Percentiles rank a stretch among this genome's conserved stretches.
Conservation (phyloP, 495 filamentous ascomycete species). For the Pyronema domesticum region DNA sequence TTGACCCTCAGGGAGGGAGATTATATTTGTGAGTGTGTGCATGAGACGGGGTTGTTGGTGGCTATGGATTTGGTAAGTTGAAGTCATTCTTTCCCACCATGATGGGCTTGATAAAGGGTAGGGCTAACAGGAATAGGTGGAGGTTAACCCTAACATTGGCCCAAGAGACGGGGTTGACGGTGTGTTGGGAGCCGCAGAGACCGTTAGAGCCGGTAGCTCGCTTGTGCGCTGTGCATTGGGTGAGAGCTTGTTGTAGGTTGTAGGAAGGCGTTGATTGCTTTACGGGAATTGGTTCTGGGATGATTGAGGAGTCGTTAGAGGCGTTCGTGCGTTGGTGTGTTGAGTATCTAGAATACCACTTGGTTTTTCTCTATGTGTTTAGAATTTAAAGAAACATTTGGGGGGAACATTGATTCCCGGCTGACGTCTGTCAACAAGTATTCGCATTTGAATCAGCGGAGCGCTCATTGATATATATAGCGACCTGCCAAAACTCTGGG, state of each 20-base stretch:
- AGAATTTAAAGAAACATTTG: too few species aligned
- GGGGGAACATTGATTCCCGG: too few species aligned
- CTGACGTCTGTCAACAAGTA: too few species aligned
- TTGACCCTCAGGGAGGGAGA: conserved; percentile 91
- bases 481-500: too few species aligned
- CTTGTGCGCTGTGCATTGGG: conserved; percentile 81
- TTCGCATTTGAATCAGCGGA: too few species aligned
- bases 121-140: conserved; percentile 29
- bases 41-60: conserved; percentile 76
- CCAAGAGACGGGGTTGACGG: conserved; percentile 19
- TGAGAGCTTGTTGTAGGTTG: conserved; percentile 60
- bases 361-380: too few species aligned
- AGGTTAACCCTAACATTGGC: conserved; percentile 77
- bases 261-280: not conserved
- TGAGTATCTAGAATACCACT: too few species aligned
- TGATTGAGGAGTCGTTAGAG: not conserved
- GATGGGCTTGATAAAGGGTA: not conserved
- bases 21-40: conserved; percentile 92
- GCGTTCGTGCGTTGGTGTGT: too few species aligned
- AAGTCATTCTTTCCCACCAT: not conserved
- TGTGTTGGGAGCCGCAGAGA: conserved; percentile 55
- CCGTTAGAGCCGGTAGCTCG: conserved; percentile 75
- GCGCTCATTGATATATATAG: too few species aligned
- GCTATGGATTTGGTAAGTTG: conserved; percentile 66
- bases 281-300: not conserved